Conservation (phyloP, 768 basidiomycete species). For the Tephrocybe sp. region DNA sequence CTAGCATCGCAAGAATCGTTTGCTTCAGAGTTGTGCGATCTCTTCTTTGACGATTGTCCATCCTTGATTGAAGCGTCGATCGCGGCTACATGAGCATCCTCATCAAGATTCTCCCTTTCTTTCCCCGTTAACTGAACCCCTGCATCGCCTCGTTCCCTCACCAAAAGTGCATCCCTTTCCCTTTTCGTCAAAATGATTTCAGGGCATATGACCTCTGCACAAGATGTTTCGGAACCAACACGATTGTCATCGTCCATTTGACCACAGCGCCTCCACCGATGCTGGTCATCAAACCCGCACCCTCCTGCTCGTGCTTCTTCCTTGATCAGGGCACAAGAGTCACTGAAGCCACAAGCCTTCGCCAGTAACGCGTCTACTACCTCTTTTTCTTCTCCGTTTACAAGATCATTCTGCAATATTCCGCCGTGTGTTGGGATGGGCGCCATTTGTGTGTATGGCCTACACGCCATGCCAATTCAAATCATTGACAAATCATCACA, state of each 20-base stretch:
- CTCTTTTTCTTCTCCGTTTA: conserved; percentile 1
- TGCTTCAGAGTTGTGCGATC: background rate
- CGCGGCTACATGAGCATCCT: background rate
- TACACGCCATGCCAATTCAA: conserved; percentile 18
- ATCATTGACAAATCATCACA: background rate
- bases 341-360: background rate
- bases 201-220: conserved; percentile 15
- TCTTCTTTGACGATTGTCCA: background rate
- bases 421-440: conserved; percentile 13
- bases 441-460: conserved; percentile 43
- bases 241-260: background rate
- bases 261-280: conserved; percentile 5
- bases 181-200: conserved; percentile 40
- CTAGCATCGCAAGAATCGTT: background rate
- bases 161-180: conserved; percentile 31
- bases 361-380: conserved; percentile 4
- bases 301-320: background rate
- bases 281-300: conserved; percentile 7
- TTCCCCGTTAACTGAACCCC: conserved; percentile 7
- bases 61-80: too few species aligned
- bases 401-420: conserved; percentile 20
- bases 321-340: background rate
- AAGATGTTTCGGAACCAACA: background rate
- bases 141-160: background rate
- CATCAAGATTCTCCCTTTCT: conserved; percentile 3